Evolutionary conservation across 331 rosid species (phyloP).

Genomic region (Quercus tomentella): DNA sequence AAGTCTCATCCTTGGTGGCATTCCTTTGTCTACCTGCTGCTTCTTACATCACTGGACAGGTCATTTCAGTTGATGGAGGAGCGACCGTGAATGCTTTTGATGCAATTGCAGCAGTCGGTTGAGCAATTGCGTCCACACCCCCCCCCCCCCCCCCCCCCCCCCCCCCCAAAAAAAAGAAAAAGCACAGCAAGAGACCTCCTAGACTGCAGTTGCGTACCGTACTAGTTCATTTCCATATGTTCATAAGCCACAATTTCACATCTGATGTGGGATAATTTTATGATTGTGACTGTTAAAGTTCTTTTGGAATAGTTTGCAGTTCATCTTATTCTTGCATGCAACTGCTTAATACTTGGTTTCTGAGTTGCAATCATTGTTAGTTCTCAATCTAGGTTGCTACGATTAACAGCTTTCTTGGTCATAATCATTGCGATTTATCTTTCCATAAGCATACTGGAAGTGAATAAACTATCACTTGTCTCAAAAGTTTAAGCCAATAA

Average conservation of each 20-base stretch:
- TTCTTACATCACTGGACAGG: conserved; percentile 56
- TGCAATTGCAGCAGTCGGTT: background rate
- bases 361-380: background rate
- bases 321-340: background rate
- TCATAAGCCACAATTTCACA: background rate
- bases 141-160: background rate
- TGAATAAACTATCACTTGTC: too few relatives aligned
- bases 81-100: conserved; percentile 36
- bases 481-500: too few relatives aligned
- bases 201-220: background rate
- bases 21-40: conserved; percentile 63
- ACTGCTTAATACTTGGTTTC: too few relatives aligned
- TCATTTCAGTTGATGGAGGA: conserved; percentile 51
- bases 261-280: background rate
- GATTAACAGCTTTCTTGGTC: background rate
- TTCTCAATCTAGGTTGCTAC: background rate
- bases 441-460: background rate
- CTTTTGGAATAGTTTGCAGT: background rate
- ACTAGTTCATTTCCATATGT: background rate
- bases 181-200: background rate
- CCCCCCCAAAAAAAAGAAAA: background rate
- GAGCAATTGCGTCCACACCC: background rate
- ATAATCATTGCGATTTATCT: background rate
- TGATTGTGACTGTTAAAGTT: background rate
- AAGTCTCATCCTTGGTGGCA: conserved; percentile 49